phyloP scores from a whole-genome alignment of 371 early-diverging fungal genomes.

The Syncephalastrum contaminatum region DNA sequence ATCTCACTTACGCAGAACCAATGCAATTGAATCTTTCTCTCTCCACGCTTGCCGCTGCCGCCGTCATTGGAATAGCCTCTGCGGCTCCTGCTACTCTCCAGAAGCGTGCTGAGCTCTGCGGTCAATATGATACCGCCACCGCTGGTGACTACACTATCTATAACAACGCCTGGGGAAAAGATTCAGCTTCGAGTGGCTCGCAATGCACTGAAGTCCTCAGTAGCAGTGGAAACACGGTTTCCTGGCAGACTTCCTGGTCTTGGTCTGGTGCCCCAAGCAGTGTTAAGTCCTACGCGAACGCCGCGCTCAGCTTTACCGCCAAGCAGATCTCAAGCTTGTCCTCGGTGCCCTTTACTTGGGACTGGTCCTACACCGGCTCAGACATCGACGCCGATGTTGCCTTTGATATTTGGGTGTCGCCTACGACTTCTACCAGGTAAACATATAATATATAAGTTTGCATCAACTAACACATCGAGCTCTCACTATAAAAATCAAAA shows the following conservation, averaged over 20 bases:
- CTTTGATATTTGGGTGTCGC: constrained; percentile 14
- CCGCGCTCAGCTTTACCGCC: constrained; percentile 8
- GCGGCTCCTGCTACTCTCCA: neutral
- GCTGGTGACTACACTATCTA: constrained; percentile 10
- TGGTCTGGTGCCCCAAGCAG: constrained; percentile 11
- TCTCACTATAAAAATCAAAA: too few relatives aligned
- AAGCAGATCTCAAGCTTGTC: constrained; percentile 1
- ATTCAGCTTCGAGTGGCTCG: constrained; percentile 12
- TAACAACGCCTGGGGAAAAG: constrained; percentile 10
- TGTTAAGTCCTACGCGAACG: constrained; percentile 16
- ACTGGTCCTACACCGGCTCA: constrained; percentile 15
- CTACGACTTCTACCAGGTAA: constrained; percentile 6
- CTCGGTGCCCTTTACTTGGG: constrained; percentile 11
- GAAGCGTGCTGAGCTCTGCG: constrained; percentile 6
- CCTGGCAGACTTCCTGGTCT: constrained; percentile 12
- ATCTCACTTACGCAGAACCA: too few relatives aligned
- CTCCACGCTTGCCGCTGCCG: too few relatives aligned
- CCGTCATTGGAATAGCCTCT: neutral
- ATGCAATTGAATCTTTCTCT: too few relatives aligned
- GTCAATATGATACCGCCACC: constrained; percentile 6
- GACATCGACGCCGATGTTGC: constrained; percentile 11
- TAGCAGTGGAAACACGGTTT: constrained; percentile 5
- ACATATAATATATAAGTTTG: too few relatives aligned
- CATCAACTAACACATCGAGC: too few relatives aligned
- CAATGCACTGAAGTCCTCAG: constrained; percentile 10